Evolutionary conservation across 805 yeast genomes (phyloP), one percentile per base, ranked within the genome.

Genomic region (Cyberlindnera saturnus): DNA sequence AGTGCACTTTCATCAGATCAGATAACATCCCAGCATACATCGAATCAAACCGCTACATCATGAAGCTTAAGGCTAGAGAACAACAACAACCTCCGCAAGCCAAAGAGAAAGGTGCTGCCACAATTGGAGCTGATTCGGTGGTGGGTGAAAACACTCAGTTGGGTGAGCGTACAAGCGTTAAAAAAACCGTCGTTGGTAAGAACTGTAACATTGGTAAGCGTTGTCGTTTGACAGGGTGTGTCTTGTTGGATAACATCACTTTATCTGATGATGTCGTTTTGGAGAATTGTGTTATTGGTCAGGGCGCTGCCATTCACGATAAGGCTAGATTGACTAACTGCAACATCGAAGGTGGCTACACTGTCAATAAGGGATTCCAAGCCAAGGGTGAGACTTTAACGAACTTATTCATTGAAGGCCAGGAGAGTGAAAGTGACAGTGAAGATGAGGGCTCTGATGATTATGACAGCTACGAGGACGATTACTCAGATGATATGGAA

Each of bases 261-360:
- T 67, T 93, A 32, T 95, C 79, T 38, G 96, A 91, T 61, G 96
- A 86, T 52, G 82, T 77, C 38, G 59, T 64, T 3, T 44, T 72
- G 47, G 99, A 93, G 62, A 93, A 91, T 66, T 87, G 95, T 65
- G 81, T 91, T 16, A 70, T 93, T 40, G 99, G 98, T 14, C 67
- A 70, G 34, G 66, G 69, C 38, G 90, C 82, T 1, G 66, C 64
- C n/a, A 72, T 93, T 26, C 81, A 79, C 29, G 57, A 71, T 42
- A 86, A 83, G 62, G 70, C 79, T 35, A 79, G 74, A 58, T 73
- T 93, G 49, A 77, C 81, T 13, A 83, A 83, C 53, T 91, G 96
- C 70, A 82, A 86, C 49, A 83, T 93, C 20, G 98, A 90, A 62
- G 86, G 95, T 9, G 70, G 80, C 1, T 87, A 81, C 59, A 70